Evolutionary conservation across 2,329 filamentous ascomycete species (phyloP).

Genomic region (Monosporascus ibericus): DNA sequence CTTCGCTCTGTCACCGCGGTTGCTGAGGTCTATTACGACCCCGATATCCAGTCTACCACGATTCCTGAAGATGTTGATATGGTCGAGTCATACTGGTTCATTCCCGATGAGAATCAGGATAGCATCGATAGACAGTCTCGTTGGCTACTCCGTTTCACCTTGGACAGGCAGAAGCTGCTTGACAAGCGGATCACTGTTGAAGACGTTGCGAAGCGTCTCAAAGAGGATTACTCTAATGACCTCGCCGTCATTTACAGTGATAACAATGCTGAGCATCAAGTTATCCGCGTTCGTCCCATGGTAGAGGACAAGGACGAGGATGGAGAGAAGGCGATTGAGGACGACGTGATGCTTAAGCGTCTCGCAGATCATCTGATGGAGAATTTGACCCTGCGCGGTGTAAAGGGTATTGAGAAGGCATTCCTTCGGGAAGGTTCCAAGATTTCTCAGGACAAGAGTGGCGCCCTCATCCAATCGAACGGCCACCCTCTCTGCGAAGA

Average conservation of each 20-base stretch:
- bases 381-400: slow-evolving; percentile 83
- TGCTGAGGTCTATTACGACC: slow-evolving; percentile 97
- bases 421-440: slow-evolving; percentile 82
- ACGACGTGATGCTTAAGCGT: slow-evolving; percentile 89
- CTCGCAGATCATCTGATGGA: slow-evolving; percentile 89
- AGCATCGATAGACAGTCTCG: slow-evolving; percentile 72
- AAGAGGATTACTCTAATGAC: slow-evolving; percentile 78
- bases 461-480: slow-evolving; percentile 68
- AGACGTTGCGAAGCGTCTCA: slow-evolving; percentile 85
- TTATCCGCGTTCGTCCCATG: slow-evolving; percentile 86
- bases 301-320: slow-evolving; percentile 68
- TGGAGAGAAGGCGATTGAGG: slow-evolving; percentile 56
- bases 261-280: slow-evolving; percentile 92
- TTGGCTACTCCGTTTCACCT: slow-evolving; percentile 89
- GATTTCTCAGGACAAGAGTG: slow-evolving; percentile 62
- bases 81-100: slow-evolving; percentile 94
- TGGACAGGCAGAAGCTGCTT: slow-evolving; percentile 89
- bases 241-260: slow-evolving; percentile 94
- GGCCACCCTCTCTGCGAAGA: slow-evolving; percentile 73
- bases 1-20: slow-evolving; percentile 84
- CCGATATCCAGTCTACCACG: slow-evolving; percentile 76
- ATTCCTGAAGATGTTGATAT: slow-evolving; percentile 88
- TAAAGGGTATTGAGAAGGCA: slow-evolving; percentile 79
- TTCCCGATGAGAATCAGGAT: slow-evolving; percentile 68
- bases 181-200: slow-evolving; percentile 90